These are phyloP conservation scores for Xylariaceae sp. DNA, from an alignment of 2,329 filamentous ascomycete genomes.

Conservation along the genomic window DNA sequence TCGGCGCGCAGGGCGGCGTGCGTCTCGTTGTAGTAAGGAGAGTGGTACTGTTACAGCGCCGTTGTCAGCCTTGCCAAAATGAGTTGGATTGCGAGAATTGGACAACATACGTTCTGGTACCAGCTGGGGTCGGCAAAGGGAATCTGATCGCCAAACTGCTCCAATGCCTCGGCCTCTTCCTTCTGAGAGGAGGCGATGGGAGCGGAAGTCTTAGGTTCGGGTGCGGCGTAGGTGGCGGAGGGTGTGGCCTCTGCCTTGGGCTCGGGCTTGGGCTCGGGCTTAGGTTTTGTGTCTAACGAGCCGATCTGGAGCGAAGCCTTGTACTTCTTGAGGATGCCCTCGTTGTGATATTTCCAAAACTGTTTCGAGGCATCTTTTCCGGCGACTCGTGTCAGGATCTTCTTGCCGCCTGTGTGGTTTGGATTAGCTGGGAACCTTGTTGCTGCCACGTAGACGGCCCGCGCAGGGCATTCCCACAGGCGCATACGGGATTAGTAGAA, in stretches of 20 bases:
- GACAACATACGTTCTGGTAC: slow-evolving; percentile 76
- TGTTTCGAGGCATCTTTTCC: slow-evolving; percentile 63
- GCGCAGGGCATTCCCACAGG: too few species aligned
- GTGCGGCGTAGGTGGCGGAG: slow-evolving; percentile 42
- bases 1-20: slow-evolving; percentile 88
- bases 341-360: slow-evolving; percentile 76
- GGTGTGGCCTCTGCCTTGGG: slow-evolving; percentile 46
- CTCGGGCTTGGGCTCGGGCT: slow-evolving; percentile 50
- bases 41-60: slow-evolving; percentile 86
- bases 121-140: slow-evolving; percentile 90
- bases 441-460: too few species aligned
- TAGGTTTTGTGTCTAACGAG: slow-evolving; percentile 80
- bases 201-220: slow-evolving; percentile 29
- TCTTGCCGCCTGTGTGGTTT: slow-evolving; percentile 51
- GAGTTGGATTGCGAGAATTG: not conserved
- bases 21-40: slow-evolving; percentile 91
- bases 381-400: slow-evolving; percentile 57
- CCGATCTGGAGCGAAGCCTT: slow-evolving; percentile 70
- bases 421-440: not conserved
- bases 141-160: slow-evolving; percentile 79
- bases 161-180: slow-evolving; percentile 66
- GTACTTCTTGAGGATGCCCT: slow-evolving; percentile 84
- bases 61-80: too few species aligned
- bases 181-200: slow-evolving; percentile 29
- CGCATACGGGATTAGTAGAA: too few species aligned